A percentile compares a stretch with the other conserved stretches of the same genome.
Evolutionary conservation across 2,329 filamentous ascomycete species (phyloP).

Genomic region (Pseudocercospora fijiensis): DNA sequence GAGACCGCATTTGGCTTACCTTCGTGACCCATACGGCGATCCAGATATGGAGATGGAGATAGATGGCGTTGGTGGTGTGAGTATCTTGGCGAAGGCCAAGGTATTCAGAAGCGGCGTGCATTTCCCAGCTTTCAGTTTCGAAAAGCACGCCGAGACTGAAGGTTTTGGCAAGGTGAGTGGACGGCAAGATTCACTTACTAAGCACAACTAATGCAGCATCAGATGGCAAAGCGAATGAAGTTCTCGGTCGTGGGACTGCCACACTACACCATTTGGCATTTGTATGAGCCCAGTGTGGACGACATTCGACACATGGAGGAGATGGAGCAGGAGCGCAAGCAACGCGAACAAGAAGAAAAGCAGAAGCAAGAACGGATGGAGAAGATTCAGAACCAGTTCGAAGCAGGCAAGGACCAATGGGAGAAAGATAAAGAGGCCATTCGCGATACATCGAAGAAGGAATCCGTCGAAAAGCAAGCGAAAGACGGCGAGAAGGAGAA

Average conservation of each 20-base stretch:
- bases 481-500: constrained; percentile 15
- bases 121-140: constrained; percentile 97
- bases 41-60: constrained; percentile 99
- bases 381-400: constrained; percentile 78
- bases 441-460: constrained; percentile 63
- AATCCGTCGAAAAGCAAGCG: constrained; percentile 41
- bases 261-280: constrained; percentile 98
- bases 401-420: constrained; percentile 76
- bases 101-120: constrained; percentile 95
- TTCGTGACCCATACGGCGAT: constrained; percentile 94
- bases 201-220: constrained; percentile 37
- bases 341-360: constrained; percentile 76
- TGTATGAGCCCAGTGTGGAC: constrained; percentile 98
- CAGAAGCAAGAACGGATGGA: constrained; percentile 70
- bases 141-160: constrained; percentile 97
- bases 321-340: constrained; percentile 85
- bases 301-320: constrained; percentile 98
- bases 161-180: constrained; percentile 87
- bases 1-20: constrained; percentile 93
- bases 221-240: constrained; percentile 97
- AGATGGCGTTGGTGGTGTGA: constrained; percentile 94
- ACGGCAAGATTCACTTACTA: not conserved
- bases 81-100: constrained; percentile 91
- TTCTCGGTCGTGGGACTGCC: constrained; percentile 94
- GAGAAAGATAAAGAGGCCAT: constrained; percentile 84